Base-by-base conservation (phyloP, 306 rosid species). In the Ormosia semicastrata region DNA sequence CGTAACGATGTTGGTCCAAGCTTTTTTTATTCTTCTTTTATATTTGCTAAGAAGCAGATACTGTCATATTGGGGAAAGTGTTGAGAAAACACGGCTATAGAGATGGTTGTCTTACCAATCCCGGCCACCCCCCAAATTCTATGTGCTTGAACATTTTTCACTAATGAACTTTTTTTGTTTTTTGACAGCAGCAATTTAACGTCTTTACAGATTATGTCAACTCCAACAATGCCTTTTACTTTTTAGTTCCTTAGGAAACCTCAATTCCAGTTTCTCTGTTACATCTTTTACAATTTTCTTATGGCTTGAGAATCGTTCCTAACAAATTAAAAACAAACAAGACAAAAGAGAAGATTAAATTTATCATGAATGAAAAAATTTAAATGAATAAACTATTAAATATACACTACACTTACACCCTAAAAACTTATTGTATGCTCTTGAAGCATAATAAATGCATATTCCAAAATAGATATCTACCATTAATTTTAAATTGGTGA, bases 61-160 rank as follows among this genome's bases (percentile, higher is more conserved):
- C 33, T 47, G 0, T 80, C 84, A 10, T 34, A 80, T 3, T 13
- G 53, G 2, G 72, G 34, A 6, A 12, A 12, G 8, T 14, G 7
- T 18, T 36, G 32, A 18, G 78, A 34, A 73, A 64, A 81, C 7
- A 73, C 6, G 40, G 15, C 68, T 14, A 41, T 53, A 24, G 75
- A 75, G 2, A 81, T 32, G 3, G 86, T 82, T 32, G 82, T 81
- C 40, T 82, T 83, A 0, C 83, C 83, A 0, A 83, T 54, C 2
- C 86, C 82, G 0, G 53, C 71, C 71, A 82, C 75, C 0, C 86
- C 86, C 78, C 82, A 77, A 13, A 83, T 83, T 52, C 86, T 82
- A 36, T 77, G 17, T 40, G 6, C 24, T 2, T 33, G 24, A 9
- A 6, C 9, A 2, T 3, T 14, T 3, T 32, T 1, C 8, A 18